phyloP scores from a whole-genome alignment of 352 stramenopile genomes.

The Phytophthora aleatoria region DNA sequence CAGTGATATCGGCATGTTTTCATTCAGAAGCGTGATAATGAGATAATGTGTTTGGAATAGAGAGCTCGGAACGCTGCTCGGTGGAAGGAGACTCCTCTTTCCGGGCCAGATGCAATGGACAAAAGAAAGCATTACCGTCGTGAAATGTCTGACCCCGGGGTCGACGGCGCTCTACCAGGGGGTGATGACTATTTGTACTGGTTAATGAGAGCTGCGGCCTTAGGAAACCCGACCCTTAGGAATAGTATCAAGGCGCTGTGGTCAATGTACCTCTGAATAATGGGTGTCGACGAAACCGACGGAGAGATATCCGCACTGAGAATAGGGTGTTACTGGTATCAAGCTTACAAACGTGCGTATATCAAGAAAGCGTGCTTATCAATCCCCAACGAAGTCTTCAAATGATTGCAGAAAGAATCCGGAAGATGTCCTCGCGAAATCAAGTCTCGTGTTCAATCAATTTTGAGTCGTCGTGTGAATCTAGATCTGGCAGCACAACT shows the following conservation, averaged over 20 bases:
- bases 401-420: background rate
- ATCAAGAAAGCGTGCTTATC: background rate
- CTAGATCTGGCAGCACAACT: background rate
- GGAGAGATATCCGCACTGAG: background rate
- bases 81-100: background rate
- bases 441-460: too few relatives aligned
- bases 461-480: too few relatives aligned
- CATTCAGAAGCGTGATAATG: background rate
- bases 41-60: background rate
- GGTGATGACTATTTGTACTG: background rate
- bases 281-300: background rate
- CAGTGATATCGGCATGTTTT: background rate
- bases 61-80: background rate
- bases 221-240: background rate
- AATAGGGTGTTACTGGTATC: background rate
- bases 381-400: background rate
- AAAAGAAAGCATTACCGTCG: background rate
- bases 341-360: background rate
- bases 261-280: background rate
- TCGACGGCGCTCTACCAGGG: background rate
- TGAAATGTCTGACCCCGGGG: background rate
- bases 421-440: background rate
- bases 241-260: background rate
- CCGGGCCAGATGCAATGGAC: too few relatives aligned
- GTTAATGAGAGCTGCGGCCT: background rate